Percentiles rank a stretch among this genome's conserved stretches.
These are phyloP conservation scores for Pseudogymnoascus verrucosus DNA, from an alignment of 2,329 filamentous ascomycete genomes.

Conservation along the genomic window DNA sequence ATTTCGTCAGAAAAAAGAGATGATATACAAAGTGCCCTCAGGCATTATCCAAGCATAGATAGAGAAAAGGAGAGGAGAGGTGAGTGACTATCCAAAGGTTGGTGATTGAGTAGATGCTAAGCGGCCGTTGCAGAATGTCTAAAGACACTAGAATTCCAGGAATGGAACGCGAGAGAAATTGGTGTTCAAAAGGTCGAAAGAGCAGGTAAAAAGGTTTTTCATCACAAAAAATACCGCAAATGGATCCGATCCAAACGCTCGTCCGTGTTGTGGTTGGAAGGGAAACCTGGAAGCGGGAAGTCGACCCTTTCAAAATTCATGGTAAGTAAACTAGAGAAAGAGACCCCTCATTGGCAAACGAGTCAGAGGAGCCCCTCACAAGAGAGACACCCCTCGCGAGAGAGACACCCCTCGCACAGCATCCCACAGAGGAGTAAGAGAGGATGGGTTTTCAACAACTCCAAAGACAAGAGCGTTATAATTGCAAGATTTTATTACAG, in stretches of 20 bases:
- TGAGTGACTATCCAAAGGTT: neutral
- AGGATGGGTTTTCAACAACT: neutral
- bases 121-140: neutral
- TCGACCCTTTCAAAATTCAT: slow-evolving; percentile 13
- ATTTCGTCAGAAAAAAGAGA: neutral
- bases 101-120: neutral
- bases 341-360: neutral
- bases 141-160: neutral
- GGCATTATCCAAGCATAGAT: neutral
- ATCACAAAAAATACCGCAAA: neutral
- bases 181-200: neutral
- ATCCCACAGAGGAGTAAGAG: neutral
- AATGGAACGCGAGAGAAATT: slow-evolving; percentile 7
- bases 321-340: neutral
- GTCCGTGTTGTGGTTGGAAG: slow-evolving; percentile 11
- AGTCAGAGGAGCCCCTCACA: neutral
- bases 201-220: neutral
- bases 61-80: slow-evolving; percentile 7
- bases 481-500: slow-evolving; percentile 16
- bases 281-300: slow-evolving; percentile 18
- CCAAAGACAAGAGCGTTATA: neutral
- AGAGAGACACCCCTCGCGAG: too few species aligned
- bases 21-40: neutral
- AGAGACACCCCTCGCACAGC: neutral
- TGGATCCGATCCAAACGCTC: neutral